Conservation (phyloP, 306 rosid genomes). For the Vicia sativa region DNA sequence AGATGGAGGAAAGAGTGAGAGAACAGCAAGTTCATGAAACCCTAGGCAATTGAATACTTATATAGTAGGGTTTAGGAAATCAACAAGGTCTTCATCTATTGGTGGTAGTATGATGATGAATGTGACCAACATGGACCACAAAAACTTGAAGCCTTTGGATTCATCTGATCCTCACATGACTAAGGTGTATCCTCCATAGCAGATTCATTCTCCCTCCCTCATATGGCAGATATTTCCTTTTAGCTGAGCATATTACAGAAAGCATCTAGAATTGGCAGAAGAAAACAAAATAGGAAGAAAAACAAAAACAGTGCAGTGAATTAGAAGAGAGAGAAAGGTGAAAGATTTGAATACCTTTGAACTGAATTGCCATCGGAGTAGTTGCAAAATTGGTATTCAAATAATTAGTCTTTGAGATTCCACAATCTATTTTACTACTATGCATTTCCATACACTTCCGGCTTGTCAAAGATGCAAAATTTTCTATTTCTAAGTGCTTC, state of each 20-base stretch:
- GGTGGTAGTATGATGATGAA: constrained; percentile 1
- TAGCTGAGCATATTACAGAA: background rate
- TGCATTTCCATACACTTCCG: no score
- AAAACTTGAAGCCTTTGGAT: background rate
- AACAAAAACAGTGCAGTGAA: background rate
- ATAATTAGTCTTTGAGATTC: no score
- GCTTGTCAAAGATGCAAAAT: no score
- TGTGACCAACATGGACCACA: constrained; percentile 15
- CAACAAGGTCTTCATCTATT: constrained; percentile 11
- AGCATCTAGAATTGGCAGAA: background rate
- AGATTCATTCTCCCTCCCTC: background rate
- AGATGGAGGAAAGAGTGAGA: constrained; percentile 19
- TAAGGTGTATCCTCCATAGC: background rate
- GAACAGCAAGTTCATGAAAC: background rate
- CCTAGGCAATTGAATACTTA: constrained; percentile 19
- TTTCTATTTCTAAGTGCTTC: no score
- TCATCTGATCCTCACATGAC: background rate
- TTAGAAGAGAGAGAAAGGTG: background rate
- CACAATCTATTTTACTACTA: no score
- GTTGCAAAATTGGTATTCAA: no score
- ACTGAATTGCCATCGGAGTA: background rate
- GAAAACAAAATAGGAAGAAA: background rate
- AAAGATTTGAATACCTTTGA: background rate
- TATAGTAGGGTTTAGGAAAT: constrained; percentile 14
- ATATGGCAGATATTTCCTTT: background rate